Evolutionary conservation across 2,329 filamentous ascomycete genomes (phyloP).

Genomic region (Aspergillus hiratsukae): DNA sequence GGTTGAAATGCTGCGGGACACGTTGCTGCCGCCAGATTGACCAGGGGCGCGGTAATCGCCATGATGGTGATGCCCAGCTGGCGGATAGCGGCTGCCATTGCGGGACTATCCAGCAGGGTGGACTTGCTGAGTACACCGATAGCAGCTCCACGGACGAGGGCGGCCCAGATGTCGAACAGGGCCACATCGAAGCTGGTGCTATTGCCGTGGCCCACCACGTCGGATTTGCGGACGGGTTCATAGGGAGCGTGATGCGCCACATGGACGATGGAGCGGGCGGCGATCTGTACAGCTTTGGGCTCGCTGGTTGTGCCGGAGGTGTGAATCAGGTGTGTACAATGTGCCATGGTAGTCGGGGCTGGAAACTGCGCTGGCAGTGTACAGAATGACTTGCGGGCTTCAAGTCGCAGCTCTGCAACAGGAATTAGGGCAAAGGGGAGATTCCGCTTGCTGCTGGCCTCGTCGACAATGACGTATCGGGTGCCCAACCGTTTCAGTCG

Average conservation of each 20-base stretch:
- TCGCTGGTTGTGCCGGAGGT: conserved; percentile 20
- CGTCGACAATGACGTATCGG: conserved; percentile 8
- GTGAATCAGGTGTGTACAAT: conserved; percentile 14
- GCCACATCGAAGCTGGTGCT: conserved; percentile 23
- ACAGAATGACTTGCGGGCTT: too few species aligned
- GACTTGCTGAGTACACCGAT: conserved; percentile 7
- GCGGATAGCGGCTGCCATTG: too few species aligned
- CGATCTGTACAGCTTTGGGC: conserved; percentile 22
- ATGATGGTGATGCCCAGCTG: too few species aligned
- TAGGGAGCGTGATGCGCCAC: conserved; percentile 16
- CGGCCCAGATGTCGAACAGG: conserved; percentile 22
- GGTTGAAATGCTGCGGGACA: too few species aligned
- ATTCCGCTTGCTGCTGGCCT: conserved; percentile 4
- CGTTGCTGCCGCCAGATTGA: too few species aligned
- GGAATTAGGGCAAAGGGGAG: too few species aligned
- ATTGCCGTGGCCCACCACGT: conserved; percentile 18
- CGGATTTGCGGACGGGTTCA: conserved; percentile 7
- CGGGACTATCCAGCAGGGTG: too few species aligned
- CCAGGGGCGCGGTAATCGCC: too few species aligned
- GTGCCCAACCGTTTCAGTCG: conserved; percentile 8
- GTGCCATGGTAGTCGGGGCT: too few species aligned
- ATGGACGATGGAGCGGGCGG: conserved; percentile 15
- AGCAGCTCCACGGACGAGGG: conserved; percentile 13
- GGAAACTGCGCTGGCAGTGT: too few species aligned
- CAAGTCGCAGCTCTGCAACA: too few species aligned